phyloP scores from a whole-genome alignment of 176 grass and related monocot species.

The Cenchrus purpureus region DNA sequence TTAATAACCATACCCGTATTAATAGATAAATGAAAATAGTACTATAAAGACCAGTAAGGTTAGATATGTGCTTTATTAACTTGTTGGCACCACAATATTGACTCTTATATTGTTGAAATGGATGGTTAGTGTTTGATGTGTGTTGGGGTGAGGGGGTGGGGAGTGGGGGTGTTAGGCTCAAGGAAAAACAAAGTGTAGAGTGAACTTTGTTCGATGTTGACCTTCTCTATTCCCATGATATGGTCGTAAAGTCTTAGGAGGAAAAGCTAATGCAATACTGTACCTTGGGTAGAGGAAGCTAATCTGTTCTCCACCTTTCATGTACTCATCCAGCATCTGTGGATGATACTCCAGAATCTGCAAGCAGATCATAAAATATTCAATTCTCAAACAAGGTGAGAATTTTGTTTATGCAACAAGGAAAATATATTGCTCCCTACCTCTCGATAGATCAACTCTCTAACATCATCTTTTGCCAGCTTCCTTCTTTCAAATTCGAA shows the following conservation, averaged over 20 bases:
- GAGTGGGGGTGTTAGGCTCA: neutral
- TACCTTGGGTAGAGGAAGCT: slow-evolving; percentile 97
- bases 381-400: slow-evolving; percentile 15
- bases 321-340: slow-evolving; percentile 85
- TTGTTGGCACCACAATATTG: neutral
- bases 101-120: neutral
- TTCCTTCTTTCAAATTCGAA: slow-evolving; percentile 98
- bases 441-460: slow-evolving; percentile 95
- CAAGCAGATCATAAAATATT: slow-evolving; percentile 52
- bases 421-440: slow-evolving; percentile 47
- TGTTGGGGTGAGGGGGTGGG: too few relatives aligned
- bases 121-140: neutral
- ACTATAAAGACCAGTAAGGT: neutral
- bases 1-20: slow-evolving; percentile 21
- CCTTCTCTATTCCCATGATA: neutral
- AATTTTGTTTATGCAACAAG: slow-evolving; percentile 17
- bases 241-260: neutral
- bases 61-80: slow-evolving; percentile 21
- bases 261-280: slow-evolving; percentile 19
- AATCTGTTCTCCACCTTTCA: slow-evolving; percentile 86
- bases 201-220: slow-evolving; percentile 7
- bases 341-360: slow-evolving; percentile 99
- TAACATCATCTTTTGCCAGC: slow-evolving; percentile 94
- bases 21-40: neutral
- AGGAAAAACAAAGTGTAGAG: neutral